phyloP scores from a whole-genome alignment of 371 early-diverging fungal genomes.

The Blakeslea trispora region DNA sequence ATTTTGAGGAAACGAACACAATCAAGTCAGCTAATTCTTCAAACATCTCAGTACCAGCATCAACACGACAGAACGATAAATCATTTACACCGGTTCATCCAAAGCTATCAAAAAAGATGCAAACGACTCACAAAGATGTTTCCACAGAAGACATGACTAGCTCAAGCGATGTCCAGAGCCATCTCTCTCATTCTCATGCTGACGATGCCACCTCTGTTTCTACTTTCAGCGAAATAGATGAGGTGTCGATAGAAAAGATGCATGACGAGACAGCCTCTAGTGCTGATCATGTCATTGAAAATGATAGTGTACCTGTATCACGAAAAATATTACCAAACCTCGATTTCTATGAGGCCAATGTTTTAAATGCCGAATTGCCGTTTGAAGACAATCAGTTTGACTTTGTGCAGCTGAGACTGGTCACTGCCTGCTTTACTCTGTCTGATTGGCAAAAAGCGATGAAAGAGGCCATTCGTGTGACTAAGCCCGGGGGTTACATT shows the following conservation, averaged over 20 bases:
- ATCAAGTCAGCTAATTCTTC: neutral
- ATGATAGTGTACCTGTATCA: neutral
- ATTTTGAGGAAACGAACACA: constrained; percentile 16
- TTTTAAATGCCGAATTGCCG: constrained; percentile 21
- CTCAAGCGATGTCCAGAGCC: constrained; percentile 2
- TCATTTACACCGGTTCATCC: constrained; percentile 29
- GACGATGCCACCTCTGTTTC: neutral
- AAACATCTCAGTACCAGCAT: neutral
- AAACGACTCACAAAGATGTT: constrained; percentile 5
- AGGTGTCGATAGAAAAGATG: too few species aligned
- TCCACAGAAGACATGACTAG: constrained; percentile 1
- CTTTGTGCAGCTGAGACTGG: constrained; percentile 32
- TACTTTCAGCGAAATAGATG: neutral
- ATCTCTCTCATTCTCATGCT: neutral
- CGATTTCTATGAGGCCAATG: constrained; percentile 27
- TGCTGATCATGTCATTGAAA: neutral
- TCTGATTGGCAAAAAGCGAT: constrained; percentile 28
- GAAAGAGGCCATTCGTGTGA: constrained; percentile 23
- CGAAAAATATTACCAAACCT: constrained; percentile 25
- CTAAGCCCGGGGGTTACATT: constrained; percentile 35
- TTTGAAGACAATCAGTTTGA: constrained; percentile 38
- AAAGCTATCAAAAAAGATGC: constrained; percentile 11
- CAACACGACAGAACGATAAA: neutral
- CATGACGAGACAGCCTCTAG: neutral
- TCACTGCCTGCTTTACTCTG: constrained; percentile 20